Evolutionary conservation across 805 yeast species (phyloP).

Genomic region (Kuraishia hungarica): DNA sequence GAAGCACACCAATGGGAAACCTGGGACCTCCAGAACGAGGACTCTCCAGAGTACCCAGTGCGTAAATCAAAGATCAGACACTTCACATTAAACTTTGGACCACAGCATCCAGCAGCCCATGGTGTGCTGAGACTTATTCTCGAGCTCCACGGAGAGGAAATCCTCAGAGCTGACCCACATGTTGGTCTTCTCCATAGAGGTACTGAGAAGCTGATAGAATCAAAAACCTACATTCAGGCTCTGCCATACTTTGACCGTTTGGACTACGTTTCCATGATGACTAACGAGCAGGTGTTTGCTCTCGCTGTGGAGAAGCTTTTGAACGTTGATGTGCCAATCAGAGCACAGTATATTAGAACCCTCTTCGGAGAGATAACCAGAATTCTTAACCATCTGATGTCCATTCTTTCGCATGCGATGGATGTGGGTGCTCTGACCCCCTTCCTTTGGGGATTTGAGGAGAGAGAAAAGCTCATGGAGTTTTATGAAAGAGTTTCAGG

Average conservation of each 20-base stretch:
- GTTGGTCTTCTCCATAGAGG: conserved; percentile 85
- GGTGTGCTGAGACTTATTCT: conserved; percentile 82
- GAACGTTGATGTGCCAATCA: conserved; percentile 76
- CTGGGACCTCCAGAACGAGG: conserved; percentile 25
- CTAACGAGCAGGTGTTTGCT: conserved; percentile 79
- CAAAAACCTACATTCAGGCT: conserved; percentile 82
- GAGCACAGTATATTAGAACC: conserved; percentile 81
- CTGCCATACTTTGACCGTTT: conserved; percentile 83
- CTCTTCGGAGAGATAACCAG: conserved; percentile 84
- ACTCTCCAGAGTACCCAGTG: conserved; percentile 25
- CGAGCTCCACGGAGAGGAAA: conserved; percentile 85
- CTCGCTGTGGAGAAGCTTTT: conserved; percentile 79
- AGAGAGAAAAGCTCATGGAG: conserved; percentile 88
- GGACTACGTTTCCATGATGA: conserved; percentile 84
- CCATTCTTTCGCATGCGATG: conserved; percentile 82
- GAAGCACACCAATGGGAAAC: conserved; percentile 25
- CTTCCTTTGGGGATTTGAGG: conserved; percentile 91
- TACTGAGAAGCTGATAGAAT: conserved; percentile 80
- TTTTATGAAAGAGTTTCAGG: conserved; percentile 87
- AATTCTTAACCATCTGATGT: conserved; percentile 77
- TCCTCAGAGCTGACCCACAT: conserved; percentile 82
- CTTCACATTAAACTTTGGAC: conserved; percentile 86
- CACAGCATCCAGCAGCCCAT: conserved; percentile 94
- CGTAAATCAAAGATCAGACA: conserved; percentile 59
- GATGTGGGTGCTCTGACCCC: conserved; percentile 94